These are phyloP conservation scores for Calvatia gigantea DNA, from an alignment of 768 basidiomycete genomes.

Conservation along the genomic window DNA sequence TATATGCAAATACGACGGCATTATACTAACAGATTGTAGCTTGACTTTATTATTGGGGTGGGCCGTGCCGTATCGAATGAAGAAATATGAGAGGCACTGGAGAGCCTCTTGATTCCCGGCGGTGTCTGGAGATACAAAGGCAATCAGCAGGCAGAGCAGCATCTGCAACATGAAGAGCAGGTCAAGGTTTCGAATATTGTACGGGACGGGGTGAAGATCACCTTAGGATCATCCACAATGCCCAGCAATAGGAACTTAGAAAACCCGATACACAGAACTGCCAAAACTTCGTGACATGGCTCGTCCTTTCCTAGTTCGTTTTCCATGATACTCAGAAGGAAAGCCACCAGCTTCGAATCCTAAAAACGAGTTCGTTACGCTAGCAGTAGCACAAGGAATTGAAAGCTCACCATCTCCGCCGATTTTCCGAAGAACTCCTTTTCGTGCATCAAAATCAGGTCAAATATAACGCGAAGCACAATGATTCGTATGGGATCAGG, in stretches of 20 bases:
- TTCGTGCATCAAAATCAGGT: slow-evolving; percentile 88
- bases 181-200: too few relatives aligned
- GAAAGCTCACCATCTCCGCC: slow-evolving; percentile 36
- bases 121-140: slow-evolving; percentile 87
- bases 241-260: slow-evolving; percentile 88
- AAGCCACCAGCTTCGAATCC: slow-evolving; percentile 41
- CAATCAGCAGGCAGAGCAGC: slow-evolving; percentile 38
- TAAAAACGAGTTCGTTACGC: slow-evolving; percentile 11
- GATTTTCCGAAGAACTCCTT: slow-evolving; percentile 62
- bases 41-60: slow-evolving; percentile 72
- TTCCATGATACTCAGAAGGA: slow-evolving; percentile 29
- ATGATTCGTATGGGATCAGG: slow-evolving; percentile 75
- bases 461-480: slow-evolving; percentile 84
- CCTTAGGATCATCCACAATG: slow-evolving; percentile 75
- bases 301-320: slow-evolving; percentile 52
- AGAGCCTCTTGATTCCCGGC: slow-evolving; percentile 79
- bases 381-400: too few relatives aligned
- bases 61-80: slow-evolving; percentile 92
- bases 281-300: slow-evolving; percentile 71
- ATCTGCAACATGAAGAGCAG: too few relatives aligned
- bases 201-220: too few relatives aligned
- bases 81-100: slow-evolving; percentile 94
- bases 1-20: background rate
- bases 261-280: slow-evolving; percentile 76
- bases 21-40: slow-evolving; percentile 44